Base-by-base conservation (phyloP, 1,139 yeast genomes). In the Diutina pseudorugosa region DNA sequence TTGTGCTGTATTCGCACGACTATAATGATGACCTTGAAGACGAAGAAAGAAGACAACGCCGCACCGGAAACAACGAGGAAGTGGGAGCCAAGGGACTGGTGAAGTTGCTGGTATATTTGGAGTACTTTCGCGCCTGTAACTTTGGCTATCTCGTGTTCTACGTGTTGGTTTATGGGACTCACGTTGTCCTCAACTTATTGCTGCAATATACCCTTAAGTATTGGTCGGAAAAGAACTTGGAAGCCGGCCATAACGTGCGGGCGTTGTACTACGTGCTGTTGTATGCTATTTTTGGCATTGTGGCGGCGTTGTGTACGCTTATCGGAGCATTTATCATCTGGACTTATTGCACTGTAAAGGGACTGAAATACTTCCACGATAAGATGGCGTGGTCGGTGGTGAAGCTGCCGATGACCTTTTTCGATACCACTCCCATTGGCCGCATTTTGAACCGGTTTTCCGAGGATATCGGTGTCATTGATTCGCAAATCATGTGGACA, bases 351-450 rank as follows among this genome's bases (percentile, higher is more conserved):
- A 64, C 56, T 21, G 61, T 70, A 33, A 62, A 60, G 51, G 73
- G 71, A 8, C 64, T 74, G n/a, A 63, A 54, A 41, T 60, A 60
- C 53, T 69, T 71, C 60, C 76, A 72, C 56, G 71, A 70, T 53
- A 64, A 62, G 27, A 68, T 71, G 73, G 72, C 73, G 3, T 55
- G 58, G 47, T 58, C 67, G n/a, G 68, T 72, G 1, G 62, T 71
- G 54, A 63, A 72, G 54, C 65, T 75, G 1, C 76, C 76, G 43
- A 72, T 72, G 76, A 66, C 72, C 2, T 71, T 71, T 56, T 72
- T 71, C 55, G 76, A 72, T 55, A 71, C 76, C 14, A 71, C 75
- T 0, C 76, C 76, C n/a, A 61, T 67, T 30, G 76, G 74, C 1
- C 58, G 75, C 56, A 68, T 71, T 49, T 65, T 70, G 61, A 71